These are phyloP conservation scores for Ustanciosporium gigantosporum DNA, from an alignment of 1,284 basidiomycete species.

Conservation along the genomic window DNA sequence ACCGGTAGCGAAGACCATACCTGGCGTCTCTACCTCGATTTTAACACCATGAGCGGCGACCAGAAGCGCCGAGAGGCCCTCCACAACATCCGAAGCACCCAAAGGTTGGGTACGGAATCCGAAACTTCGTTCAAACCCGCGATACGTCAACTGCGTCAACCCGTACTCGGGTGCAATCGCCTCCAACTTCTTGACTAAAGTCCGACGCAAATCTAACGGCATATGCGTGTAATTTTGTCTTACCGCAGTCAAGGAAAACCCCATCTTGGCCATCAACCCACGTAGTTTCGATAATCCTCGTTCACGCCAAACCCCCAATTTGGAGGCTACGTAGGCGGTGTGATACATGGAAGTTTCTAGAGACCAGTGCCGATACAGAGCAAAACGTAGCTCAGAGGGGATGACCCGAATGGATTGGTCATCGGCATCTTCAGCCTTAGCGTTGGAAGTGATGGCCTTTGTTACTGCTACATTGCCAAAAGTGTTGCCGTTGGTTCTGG, in stretches of 20 bases:
- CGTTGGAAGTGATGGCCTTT: conserved; percentile 7
- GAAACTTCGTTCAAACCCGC: conserved; percentile 86
- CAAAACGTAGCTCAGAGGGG: conserved; percentile 69
- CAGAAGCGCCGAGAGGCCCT: conserved; percentile 82
- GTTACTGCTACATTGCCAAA: background rate
- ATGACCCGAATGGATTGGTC: conserved; percentile 50
- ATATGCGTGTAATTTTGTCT: conserved; percentile 93
- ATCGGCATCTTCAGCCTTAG: conserved; percentile 44
- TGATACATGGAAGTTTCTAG: conserved; percentile 97
- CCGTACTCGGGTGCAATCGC: conserved; percentile 93
- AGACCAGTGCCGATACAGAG: conserved; percentile 95
- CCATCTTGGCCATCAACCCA: conserved; percentile 97
- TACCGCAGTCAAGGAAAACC: conserved; percentile 89
- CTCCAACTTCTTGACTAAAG: conserved; percentile 80
- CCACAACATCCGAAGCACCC: conserved; percentile 90
- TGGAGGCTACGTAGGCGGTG: conserved; percentile 90
- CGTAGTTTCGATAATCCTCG: conserved; percentile 83
- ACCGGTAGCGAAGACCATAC: conserved; percentile 35
- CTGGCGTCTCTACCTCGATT: conserved; percentile 72
- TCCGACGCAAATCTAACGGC: conserved; percentile 88
- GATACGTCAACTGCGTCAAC: conserved; percentile 88
- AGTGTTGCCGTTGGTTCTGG: background rate
- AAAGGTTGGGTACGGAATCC: conserved; percentile 85
- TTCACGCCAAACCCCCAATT: conserved; percentile 95
- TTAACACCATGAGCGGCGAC: conserved; percentile 87